phyloP scores from a whole-genome alignment of 768 basidiomycete species.

The Russula lepida region DNA sequence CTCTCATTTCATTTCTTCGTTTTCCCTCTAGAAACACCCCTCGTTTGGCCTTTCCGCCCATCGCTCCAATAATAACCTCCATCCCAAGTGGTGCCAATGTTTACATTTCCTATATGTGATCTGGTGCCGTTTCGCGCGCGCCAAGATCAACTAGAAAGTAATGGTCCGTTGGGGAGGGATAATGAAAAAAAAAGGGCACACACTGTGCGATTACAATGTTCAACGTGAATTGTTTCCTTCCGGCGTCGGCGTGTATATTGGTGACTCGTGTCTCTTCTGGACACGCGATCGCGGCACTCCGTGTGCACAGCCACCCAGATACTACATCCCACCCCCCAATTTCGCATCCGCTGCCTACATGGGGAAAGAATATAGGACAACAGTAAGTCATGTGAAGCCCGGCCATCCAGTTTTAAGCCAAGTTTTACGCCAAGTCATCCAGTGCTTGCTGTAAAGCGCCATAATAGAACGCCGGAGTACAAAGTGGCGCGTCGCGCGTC shows the following conservation, averaged over 20 bases:
- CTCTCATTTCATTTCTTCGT: background rate
- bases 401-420: background rate
- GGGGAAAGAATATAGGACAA: too few relatives aligned
- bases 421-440: too few relatives aligned
- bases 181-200: background rate
- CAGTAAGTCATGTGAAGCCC: background rate
- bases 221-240: background rate
- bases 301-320: conserved; percentile 5
- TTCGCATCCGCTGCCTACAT: background rate
- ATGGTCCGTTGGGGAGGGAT: background rate
- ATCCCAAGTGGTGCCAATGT: background rate
- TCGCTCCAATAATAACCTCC: background rate
- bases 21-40: background rate
- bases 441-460: background rate
- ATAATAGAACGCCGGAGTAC: background rate
- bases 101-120: background rate
- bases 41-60: background rate
- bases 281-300: background rate
- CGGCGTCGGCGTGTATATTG: background rate
- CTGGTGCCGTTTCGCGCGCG: conserved; percentile 3
- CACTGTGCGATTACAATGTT: background rate
- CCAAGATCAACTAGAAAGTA: background rate
- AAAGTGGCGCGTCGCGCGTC: background rate
- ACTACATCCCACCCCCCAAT: background rate
- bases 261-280: background rate